phyloP scores from a whole-genome alignment of 805 yeast species.

The Zygosaccharomyces rouxii region DNA sequence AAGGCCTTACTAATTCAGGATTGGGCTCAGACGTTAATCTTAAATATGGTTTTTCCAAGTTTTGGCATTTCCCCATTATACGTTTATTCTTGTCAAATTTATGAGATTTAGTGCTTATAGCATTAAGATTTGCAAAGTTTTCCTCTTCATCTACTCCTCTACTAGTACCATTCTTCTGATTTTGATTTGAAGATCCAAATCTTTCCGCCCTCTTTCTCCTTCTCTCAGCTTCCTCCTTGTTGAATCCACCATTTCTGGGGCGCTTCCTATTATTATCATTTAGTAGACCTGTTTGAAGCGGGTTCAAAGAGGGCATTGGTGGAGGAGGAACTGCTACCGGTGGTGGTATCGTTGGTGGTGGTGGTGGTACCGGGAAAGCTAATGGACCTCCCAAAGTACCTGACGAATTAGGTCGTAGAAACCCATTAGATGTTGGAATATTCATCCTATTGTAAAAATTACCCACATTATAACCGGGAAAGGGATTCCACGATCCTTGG shows the following conservation, averaged over 20 bases:
- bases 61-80: constrained; percentile 60
- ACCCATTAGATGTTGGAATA: background rate
- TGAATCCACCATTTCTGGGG: constrained; percentile 3
- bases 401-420: constrained; percentile 2
- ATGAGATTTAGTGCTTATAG: constrained; percentile 32
- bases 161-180: constrained; percentile 9
- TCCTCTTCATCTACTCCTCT: constrained; percentile 17
- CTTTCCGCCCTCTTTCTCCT: constrained; percentile 37
- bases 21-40: constrained; percentile 90
- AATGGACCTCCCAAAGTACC: background rate
- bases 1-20: constrained; percentile 78
- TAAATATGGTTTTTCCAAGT: constrained; percentile 71
- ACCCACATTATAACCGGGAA: background rate
- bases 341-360: constrained; percentile 15
- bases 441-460: background rate
- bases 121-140: constrained; percentile 27
- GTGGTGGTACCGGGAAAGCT: constrained; percentile 6
- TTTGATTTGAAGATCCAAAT: constrained; percentile 25
- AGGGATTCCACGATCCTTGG: constrained; percentile 2
- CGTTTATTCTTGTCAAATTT: constrained; percentile 35
- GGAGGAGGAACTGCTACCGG: constrained; percentile 13
- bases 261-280: constrained; percentile 8
- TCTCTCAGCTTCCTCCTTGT: constrained; percentile 25
- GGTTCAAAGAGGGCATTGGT: background rate
- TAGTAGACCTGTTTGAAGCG: background rate